Base-by-base conservation (phyloP, 345 rosid species). In the Eutrema japonicum region DNA sequence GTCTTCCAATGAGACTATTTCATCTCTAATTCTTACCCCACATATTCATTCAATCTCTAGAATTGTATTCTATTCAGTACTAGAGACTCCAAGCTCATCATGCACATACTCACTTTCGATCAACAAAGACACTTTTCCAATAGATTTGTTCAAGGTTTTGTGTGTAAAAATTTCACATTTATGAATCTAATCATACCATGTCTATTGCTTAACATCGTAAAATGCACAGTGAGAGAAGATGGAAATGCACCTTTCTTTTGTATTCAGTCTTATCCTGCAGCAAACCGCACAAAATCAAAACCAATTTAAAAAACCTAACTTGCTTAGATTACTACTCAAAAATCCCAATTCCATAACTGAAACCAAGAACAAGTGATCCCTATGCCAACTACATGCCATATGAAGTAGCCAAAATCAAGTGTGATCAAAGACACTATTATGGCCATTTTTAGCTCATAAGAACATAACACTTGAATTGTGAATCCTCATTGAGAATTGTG, bases 211-310 rank as follows among this genome's bases (percentile, higher is more conserved):
- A 59, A n/a, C n/a, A n/a, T n/a, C n/a, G n/a, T n/a, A n/a, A 59
- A 40, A 60, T 40, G 18, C 48, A 41, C 37, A 55, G 7, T 5
- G 26, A 33, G 26, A 14, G 22, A 47, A 55, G 37, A 13, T 10
- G 3, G 7, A 49, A 55, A 35, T 7, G 27, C 54, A 64, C 62
- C 42, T 35, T 56, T 35, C 8, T 56, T 10, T n/a, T 64, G 68
- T 64, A 64, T n/a, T 64, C 68, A 47, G 0, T 16, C 68, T 64
- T 64, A 47, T 64, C 55, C 68, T 64, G 68, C 53, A 64, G 37
- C 5, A 5, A n/a, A 10, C n/a, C n/a, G n/a, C n/a, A n/a, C n/a
- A n/a, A n/a, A n/a, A n/a, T n/a, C n/a, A n/a, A n/a, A n/a, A n/a
- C n/a, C n/a, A n/a, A n/a, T n/a, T n/a, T n/a, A n/a, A 48, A 47